Conservation (phyloP, 306 rosid species). For the Morella rubra region DNA sequence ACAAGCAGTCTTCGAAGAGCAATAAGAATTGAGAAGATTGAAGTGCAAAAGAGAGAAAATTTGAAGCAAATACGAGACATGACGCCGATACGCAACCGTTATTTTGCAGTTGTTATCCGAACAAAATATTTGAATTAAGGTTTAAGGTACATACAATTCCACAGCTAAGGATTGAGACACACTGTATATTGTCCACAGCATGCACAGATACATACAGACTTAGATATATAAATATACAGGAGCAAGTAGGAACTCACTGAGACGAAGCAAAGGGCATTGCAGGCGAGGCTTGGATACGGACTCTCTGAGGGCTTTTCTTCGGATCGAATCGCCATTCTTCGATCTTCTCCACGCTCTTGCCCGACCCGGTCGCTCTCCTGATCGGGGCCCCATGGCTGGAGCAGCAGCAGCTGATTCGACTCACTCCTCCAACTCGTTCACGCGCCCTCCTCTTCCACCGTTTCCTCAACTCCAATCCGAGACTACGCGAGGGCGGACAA, state of each 20-base stretch:
- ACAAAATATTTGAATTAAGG: too few species aligned
- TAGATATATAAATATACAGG: too few species aligned
- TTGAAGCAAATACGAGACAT: background rate
- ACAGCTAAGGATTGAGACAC: background rate
- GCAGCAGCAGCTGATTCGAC: constrained; percentile 48
- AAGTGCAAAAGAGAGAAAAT: too few species aligned
- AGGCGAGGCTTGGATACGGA: constrained; percentile 62
- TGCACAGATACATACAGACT: background rate
- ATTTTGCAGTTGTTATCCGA: too few species aligned
- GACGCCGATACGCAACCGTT: background rate
- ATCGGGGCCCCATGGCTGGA: constrained; percentile 70
- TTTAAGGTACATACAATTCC: background rate
- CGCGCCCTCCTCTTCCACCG: constrained; percentile 34
- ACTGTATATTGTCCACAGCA: background rate
- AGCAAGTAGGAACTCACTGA: constrained; percentile 38
- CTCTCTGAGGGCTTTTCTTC: constrained; percentile 51
- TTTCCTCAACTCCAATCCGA: constrained; percentile 37
- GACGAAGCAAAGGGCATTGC: constrained; percentile 84
- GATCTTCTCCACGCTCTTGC: constrained; percentile 42
- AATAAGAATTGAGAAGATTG: background rate
- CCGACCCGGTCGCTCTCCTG: constrained; percentile 49
- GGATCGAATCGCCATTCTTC: constrained; percentile 66
- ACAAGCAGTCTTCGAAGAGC: background rate
- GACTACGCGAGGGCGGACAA: constrained; percentile 4
- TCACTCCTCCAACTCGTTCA: constrained; percentile 39